Evolutionary conservation across 2,329 filamentous ascomycete genomes (phyloP).

Genomic region (Xylaria sp.): DNA sequence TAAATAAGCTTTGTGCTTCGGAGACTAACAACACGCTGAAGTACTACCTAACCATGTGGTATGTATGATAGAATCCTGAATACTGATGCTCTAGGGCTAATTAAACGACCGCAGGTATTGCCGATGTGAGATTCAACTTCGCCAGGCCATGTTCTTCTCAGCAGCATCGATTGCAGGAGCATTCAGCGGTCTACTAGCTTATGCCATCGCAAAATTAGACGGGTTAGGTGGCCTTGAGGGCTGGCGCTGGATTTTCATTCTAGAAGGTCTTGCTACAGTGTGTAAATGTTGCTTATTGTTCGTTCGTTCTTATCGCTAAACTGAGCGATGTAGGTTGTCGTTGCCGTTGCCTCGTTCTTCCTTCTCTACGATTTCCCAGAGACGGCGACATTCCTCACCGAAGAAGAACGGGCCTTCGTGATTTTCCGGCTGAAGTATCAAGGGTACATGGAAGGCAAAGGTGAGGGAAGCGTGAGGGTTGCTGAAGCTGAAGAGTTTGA

Average conservation of each 20-base stretch:
- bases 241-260: slow-evolving; percentile 75
- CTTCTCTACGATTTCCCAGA: slow-evolving; percentile 84
- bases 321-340: slow-evolving; percentile 52
- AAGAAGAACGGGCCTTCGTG: slow-evolving; percentile 76
- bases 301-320: background rate
- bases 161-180: slow-evolving; percentile 82
- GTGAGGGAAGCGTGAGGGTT: slow-evolving; percentile 46
- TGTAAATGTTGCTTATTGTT: slow-evolving; percentile 1
- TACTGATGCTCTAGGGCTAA: background rate
- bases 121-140: slow-evolving; percentile 64
- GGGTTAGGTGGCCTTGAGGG: slow-evolving; percentile 68
- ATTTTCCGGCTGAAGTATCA: slow-evolving; percentile 76
- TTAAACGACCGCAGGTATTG: slow-evolving; percentile 53
- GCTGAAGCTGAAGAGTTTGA: slow-evolving; percentile 80
- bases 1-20: background rate
- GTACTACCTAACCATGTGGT: slow-evolving; percentile 67
- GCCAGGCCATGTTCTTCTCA: slow-evolving; percentile 81
- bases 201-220: slow-evolving; percentile 75
- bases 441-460: slow-evolving; percentile 58
- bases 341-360: slow-evolving; percentile 75
- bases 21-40: slow-evolving; percentile 31
- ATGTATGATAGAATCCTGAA: slow-evolving; percentile 1
- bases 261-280: slow-evolving; percentile 76
- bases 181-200: slow-evolving; percentile 77
- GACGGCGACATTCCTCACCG: slow-evolving; percentile 76